A percentile compares a stretch with the other conserved stretches of the same genome.
phyloP scores from a whole-genome alignment of 2,329 filamentous ascomycete genomes.

The Cladosporium sp. region DNA sequence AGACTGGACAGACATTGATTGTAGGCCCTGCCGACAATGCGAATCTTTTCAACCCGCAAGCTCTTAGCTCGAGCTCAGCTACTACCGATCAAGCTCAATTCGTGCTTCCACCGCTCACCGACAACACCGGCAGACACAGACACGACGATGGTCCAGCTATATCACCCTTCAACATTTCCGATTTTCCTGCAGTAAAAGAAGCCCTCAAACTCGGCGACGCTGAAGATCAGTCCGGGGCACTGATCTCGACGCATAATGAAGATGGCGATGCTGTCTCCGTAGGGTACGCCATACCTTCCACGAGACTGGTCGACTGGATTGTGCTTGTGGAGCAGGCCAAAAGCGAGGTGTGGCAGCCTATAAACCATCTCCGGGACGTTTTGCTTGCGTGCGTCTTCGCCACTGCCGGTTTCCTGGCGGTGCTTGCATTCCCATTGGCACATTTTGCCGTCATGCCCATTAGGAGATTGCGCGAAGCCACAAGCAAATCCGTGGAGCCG shows the following conservation, averaged over 20 bases:
- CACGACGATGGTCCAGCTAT: constrained; percentile 12
- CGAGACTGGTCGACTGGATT: constrained; percentile 71
- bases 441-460: constrained; percentile 81
- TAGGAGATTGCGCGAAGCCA: constrained; percentile 67
- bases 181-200: constrained; percentile 59
- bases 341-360: constrained; percentile 70
- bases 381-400: constrained; percentile 81
- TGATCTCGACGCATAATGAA: constrained; percentile 69
- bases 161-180: constrained; percentile 50
- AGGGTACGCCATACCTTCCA: constrained; percentile 70
- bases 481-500: constrained; percentile 65
- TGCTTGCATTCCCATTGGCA: constrained; percentile 72
- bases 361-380: constrained; percentile 69
- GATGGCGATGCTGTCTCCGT: constrained; percentile 65
- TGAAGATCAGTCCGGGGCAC: constrained; percentile 51
- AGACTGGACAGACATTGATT: constrained; percentile 65
- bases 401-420: constrained; percentile 63
- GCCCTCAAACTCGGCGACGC: constrained; percentile 42
- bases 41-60: constrained; percentile 47
- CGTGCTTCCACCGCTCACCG: constrained; percentile 24
- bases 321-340: constrained; percentile 73
- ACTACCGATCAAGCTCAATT: constrained; percentile 21
- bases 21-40: constrained; percentile 62
- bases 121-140: constrained; percentile 27
- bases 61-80: background rate